Evolutionary conservation across 495 filamentous ascomycete genomes (phyloP).

Genomic region (Lasiosphaeria miniovina): DNA sequence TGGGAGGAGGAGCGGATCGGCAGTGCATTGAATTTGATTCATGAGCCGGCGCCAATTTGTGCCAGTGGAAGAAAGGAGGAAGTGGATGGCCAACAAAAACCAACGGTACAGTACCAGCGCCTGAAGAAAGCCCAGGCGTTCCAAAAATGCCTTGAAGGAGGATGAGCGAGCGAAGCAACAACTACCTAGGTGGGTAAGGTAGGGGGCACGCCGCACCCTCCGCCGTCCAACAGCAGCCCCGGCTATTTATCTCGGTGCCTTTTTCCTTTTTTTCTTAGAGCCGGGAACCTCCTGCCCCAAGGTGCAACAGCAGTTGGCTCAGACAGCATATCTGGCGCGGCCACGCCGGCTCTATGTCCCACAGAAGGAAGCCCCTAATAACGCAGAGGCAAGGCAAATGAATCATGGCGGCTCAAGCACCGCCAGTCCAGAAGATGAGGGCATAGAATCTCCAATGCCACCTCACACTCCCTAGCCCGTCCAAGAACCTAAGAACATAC

Average conservation of each 20-base stretch:
- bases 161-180: neutral
- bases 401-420: too few species aligned
- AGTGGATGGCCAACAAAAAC: conserved; percentile 3
- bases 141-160: conserved; percentile 13
- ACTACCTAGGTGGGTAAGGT: neutral
- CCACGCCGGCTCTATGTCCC: neutral
- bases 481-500: too few species aligned
- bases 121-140: conserved; percentile 9
- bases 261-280: neutral
- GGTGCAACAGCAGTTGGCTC: neutral
- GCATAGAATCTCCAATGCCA: too few species aligned
- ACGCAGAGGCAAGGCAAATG: too few species aligned
- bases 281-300: neutral
- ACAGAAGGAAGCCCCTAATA: too few species aligned
- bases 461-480: too few species aligned
- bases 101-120: neutral
- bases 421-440: too few species aligned
- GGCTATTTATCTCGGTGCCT: neutral
- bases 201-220: conserved; percentile 10
- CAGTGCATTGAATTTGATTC: conserved; percentile 15
- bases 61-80: neutral
- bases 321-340: neutral
- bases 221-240: conserved; percentile 5
- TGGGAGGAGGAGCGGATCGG: conserved; percentile 9
- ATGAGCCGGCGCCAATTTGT: neutral